These are phyloP conservation scores for Clonostachys rhizophaga DNA, from an alignment of 2,329 filamentous ascomycete genomes.

Conservation along the genomic window DNA sequence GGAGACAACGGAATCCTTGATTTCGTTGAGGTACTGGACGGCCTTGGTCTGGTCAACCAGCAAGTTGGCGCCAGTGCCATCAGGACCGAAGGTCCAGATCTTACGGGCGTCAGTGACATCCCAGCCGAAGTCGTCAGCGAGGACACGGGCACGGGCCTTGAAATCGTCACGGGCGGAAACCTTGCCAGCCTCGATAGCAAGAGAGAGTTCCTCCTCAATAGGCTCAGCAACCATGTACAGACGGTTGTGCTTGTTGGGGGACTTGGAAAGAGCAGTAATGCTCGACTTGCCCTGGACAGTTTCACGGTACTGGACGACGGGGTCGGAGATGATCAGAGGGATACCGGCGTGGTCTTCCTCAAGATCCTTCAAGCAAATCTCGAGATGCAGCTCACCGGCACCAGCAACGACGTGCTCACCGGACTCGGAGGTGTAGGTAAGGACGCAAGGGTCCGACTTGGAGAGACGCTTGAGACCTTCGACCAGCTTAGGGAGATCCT, in stretches of 20 bases:
- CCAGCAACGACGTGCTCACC: constrained; percentile 99
- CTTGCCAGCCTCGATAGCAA: constrained; percentile 88
- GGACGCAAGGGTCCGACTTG: constrained; percentile 98
- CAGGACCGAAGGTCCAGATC: constrained; percentile 99
- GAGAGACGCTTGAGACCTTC: constrained; percentile 99
- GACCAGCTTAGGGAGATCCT: constrained; percentile 98
- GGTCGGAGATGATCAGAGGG: constrained; percentile 95
- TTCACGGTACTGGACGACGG: constrained; percentile 98
- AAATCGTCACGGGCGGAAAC: constrained; percentile 95
- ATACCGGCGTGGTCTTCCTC: constrained; percentile 99
- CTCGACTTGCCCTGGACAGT: constrained; percentile 79
- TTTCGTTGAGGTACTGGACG: constrained; percentile 99
- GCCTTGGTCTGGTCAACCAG: constrained; percentile 99
- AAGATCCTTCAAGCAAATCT: constrained; percentile 99
- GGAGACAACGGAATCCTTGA: constrained; percentile 99
- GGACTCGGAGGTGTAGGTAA: constrained; percentile 83
- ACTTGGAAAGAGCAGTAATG: constrained; percentile 98
- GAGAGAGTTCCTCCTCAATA: constrained; percentile 84
- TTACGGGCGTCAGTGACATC: constrained; percentile 99
- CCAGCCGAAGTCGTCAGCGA: constrained; percentile 97
- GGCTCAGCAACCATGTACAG: constrained; percentile 93
- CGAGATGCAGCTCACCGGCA: constrained; percentile 98
- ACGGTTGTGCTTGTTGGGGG: constrained; percentile 99
- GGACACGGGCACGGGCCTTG: constrained; percentile 93
- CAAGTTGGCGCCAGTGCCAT: constrained; percentile 97